A percentile compares a stretch with the other conserved stretches of the same genome.
Evolutionary conservation across 106 monocot species (phyloP).

Genomic region (Dioscorea dumetorum): DNA sequence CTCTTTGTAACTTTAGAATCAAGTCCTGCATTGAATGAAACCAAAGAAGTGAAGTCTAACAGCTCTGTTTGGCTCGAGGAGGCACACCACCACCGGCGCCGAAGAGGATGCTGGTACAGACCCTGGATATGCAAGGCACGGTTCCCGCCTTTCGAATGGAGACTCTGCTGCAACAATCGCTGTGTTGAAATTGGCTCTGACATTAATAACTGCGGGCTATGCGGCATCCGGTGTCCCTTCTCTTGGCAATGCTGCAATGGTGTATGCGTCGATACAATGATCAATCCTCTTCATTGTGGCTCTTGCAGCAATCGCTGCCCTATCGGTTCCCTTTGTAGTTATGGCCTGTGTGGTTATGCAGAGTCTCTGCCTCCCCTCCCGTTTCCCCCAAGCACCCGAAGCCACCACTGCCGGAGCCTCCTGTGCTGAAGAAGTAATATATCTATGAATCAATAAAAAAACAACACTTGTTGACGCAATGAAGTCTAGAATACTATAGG

Average conservation of each 20-base stretch:
- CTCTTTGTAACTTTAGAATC: not conserved
- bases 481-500: no score
- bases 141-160: constrained; percentile 2
- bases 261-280: constrained; percentile 27
- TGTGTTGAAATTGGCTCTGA: constrained; percentile 36
- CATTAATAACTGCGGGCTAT: constrained; percentile 47
- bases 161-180: constrained; percentile 35
- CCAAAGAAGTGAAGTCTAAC: not conserved
- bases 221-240: constrained; percentile 36
- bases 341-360: constrained; percentile 26
- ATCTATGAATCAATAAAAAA: no score
- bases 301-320: constrained; percentile 25
- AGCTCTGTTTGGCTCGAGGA: not conserved
- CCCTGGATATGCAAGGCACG: constrained; percentile 33
- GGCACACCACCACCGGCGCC: not conserved
- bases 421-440: not conserved
- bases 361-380: not conserved
- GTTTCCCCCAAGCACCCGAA: not conserved
- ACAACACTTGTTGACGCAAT: no score
- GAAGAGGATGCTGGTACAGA: constrained; percentile 5
- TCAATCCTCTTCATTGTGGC: constrained; percentile 47
- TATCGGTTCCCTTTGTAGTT: constrained; percentile 15
- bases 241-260: constrained; percentile 37
- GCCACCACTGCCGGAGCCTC: not conserved
- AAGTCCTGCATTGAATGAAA: not conserved